Base-by-base conservation (phyloP, 2,329 filamentous ascomycete genomes). In the Bipolaris victoriae region DNA sequence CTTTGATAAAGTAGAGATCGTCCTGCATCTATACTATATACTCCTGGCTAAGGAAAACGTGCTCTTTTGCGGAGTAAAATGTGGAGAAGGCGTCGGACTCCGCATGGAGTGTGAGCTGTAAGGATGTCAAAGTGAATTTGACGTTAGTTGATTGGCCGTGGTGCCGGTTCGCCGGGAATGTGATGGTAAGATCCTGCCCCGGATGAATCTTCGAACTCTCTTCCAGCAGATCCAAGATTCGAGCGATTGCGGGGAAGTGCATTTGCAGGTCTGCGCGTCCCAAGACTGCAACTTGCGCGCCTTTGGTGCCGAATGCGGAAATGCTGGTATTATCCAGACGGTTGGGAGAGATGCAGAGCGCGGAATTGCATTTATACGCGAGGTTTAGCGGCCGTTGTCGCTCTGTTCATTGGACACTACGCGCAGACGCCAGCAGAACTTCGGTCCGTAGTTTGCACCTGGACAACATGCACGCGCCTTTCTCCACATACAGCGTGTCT, bases 21-120 rank as follows among this genome's bases (percentile, higher is more conserved):
- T 18, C 22, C 40, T 54, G 45, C 45, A 45, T 18, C 47, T 58
- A 63, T 62, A 62, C 15, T 46, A 39, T 46, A 46, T 33, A 57
- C 61, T 52, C 55, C 45, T 18, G 37, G 18, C 46, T 37, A 33
- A 58, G 24, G 49, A 40, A 49, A 49, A 44, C 47, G 51, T 47
- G 55, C 45, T 45, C 26, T 39, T 58, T 54, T 58, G 54, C 49
- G 48, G 46, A 59, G 56, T 48, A 59, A 51, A 39, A 58, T 57
- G 58, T 60, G 60, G 63, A 66, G 63, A 65, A 57, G 41, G 62
- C 64, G 65, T 62, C 62, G 65, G 61, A 49, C 60, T 62, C 54
- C 51, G 61, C 61, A 48, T 60, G 66, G 64, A 60, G 61, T 50
- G 46, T 49, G 15, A 48, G 29, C 26, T 49, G 45, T 31, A 18